Base-by-base conservation (phyloP, 139 green algal genomes). In the Protoeuglena noctilucae region DNA sequence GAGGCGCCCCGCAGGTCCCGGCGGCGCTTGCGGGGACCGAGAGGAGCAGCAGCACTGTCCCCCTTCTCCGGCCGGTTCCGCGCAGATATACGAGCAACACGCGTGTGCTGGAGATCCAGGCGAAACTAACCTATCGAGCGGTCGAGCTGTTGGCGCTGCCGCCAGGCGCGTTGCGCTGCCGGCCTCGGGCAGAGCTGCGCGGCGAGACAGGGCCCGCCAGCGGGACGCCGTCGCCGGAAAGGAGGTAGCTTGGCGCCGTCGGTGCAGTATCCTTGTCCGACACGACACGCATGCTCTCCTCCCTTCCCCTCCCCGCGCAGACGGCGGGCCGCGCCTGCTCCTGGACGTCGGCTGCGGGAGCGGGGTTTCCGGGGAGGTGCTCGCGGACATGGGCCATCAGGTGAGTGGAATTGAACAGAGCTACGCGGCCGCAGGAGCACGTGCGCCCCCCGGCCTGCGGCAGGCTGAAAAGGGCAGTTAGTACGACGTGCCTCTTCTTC, bases 301-400 rank as follows among this genome's bases (percentile, higher is more conserved):
- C n/a, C n/a, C n/a, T n/a, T n/a, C n/a, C n/a, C n/a, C n/a, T n/a
- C n/a, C n/a, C n/a, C n/a, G n/a, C n/a, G n/a, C n/a, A n/a, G 62
- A 83, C 9, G 87, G 93, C 34, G 84, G 77, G 26, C 79, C 82
- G 1, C 72, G 71, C 23, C 60, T 96, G 54, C 70, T 98, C 53
- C 79, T 95, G 21, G 87, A 98, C 69, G 57, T 98, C 50, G 90
- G 90, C 31, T 98, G 90, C 62, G 90, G 90, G 31, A 93, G 80
- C 18, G 88, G 89, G 1, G 69, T 97, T 16, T 87, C 75, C 47
- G 80, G 80, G 2, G 73, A 85, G 48, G 62, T 63, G 24, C 66
- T 90, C 4, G 82, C 64, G 6, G 73, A 85, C 9, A 26, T 40
- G 30, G 67, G 64, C 23, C 49, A 55, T 14, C n/a, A 7, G 9